Conservation (phyloP, 177 flowering plant genomes). For the Vitis hybrid region DNA sequence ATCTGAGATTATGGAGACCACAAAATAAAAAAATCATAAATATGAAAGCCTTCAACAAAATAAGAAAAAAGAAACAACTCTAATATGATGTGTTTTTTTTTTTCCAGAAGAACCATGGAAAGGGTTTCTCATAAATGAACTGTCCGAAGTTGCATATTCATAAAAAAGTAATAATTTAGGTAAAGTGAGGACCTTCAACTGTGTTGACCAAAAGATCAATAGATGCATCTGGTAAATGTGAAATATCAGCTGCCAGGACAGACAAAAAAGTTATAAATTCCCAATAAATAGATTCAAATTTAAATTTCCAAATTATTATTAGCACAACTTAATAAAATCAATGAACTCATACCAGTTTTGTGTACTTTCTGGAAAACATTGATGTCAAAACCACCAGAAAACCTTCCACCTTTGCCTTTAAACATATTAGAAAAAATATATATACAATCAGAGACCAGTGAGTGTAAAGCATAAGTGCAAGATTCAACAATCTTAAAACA, state of each 20-base stretch:
- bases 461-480: no score
- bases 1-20: constrained; percentile 39
- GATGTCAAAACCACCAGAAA: constrained; percentile 97
- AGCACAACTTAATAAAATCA: neutral
- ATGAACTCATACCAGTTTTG: constrained; percentile 48
- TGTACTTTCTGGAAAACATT: constrained; percentile 77
- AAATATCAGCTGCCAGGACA: constrained; percentile 66
- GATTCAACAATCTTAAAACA: no score
- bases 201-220: constrained; percentile 67
- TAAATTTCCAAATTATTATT: no score
- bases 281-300: neutral
- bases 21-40: constrained; percentile 7
- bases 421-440: neutral
- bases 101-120: neutral
- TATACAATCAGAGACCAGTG: neutral
- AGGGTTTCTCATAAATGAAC: neutral
- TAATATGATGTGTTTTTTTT: no score
- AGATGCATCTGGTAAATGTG: constrained; percentile 70
- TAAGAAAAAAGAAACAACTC: no score
- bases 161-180: neutral
- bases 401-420: constrained; percentile 77
- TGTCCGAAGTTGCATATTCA: neutral
- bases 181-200: constrained; percentile 64
- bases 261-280: constrained; percentile 5
- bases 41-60: no score